Evolutionary conservation across 345 rosid genomes (phyloP), one percentile per base, ranked within the genome.

Genomic region (Gossypium raimondii): DNA sequence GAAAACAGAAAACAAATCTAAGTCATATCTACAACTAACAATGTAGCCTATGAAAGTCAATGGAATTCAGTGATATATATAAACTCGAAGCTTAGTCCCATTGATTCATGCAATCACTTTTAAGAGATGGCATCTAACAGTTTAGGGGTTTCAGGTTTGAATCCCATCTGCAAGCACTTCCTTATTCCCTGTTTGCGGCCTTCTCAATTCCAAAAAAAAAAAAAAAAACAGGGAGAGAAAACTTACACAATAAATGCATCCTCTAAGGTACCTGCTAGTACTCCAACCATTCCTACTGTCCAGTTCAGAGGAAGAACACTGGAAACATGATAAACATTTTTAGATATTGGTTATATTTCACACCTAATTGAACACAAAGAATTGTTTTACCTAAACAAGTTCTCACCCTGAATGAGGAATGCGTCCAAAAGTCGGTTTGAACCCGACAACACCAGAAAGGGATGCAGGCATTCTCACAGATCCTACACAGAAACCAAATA

Each of bases 221-320:
- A 55, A 53, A 53, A 27, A 52, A 47, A 17, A 11, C 61, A 67
- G 29, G 53, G 11, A 53, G n/a, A 74, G 73, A 22, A 43, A 11
- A 76, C 86, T 74, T 6, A 89, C 96, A 77, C 83, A 53, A 90
- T 80, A 47, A 87, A 78, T 29, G 93, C 91, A 74, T 89, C 96
- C 76, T 90, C 91, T 0, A 87, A 25, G 7, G 93, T 84, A 76
- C 86, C 85, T 7, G 96, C 88, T 5, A 90, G 79, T 29, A 90
- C 78, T 45, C 96, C 96, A 45, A 89, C 88, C 93, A 85, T 89
- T 53, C 96, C 96, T 9, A 90, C 90, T 0, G 96, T 90, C 93
- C 93, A 90, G 72, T 87, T 89, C 22, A 90, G 83, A 24, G 96
- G 96, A 82, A 90, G 84, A 81, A 90, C 93, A 48, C 96, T 90